Evolutionary conservation across 2,329 filamentous ascomycete genomes (phyloP).

Genomic region (Trichoderma simmonsii): DNA sequence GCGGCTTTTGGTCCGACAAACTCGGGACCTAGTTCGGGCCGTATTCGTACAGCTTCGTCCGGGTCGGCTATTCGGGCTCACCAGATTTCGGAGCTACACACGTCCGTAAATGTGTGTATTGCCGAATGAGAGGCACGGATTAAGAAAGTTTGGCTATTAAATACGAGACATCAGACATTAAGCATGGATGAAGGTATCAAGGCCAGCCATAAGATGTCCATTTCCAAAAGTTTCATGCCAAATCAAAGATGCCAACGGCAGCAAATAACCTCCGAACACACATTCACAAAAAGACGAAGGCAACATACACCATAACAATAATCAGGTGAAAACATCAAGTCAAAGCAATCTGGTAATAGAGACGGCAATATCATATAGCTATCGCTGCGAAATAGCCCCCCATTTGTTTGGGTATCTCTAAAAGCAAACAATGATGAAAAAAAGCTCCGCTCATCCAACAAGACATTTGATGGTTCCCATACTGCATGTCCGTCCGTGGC

Average conservation of each 20-base stretch:
- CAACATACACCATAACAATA: not conserved
- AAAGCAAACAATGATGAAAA: not conserved
- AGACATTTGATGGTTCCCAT: not conserved
- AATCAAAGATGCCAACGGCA: not conserved
- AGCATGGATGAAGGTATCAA: not conserved
- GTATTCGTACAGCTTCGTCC: not conserved
- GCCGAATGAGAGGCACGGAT: not conserved
- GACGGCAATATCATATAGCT: not conserved
- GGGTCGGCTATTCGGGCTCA: not conserved
- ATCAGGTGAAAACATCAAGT: not conserved
- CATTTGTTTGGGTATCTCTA: conserved; percentile 13
- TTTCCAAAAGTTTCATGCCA: not conserved
- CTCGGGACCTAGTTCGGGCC: conserved; percentile 1
- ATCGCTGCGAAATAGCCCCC: not conserved
- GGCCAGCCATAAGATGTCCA: not conserved
- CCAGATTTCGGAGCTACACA: not conserved
- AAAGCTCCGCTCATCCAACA: not conserved
- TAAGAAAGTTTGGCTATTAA: not conserved
- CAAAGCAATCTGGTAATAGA: not conserved
- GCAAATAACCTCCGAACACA: not conserved
- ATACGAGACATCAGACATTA: not conserved
- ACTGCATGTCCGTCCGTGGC: not conserved
- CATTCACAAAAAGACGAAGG: not conserved
- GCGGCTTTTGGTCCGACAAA: not conserved
- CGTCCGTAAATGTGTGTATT: not conserved